Evolutionary conservation across 129 eudicot species (phyloP), one percentile per base, ranked within the genome.

Genomic region (Scalesia atractyloides): DNA sequence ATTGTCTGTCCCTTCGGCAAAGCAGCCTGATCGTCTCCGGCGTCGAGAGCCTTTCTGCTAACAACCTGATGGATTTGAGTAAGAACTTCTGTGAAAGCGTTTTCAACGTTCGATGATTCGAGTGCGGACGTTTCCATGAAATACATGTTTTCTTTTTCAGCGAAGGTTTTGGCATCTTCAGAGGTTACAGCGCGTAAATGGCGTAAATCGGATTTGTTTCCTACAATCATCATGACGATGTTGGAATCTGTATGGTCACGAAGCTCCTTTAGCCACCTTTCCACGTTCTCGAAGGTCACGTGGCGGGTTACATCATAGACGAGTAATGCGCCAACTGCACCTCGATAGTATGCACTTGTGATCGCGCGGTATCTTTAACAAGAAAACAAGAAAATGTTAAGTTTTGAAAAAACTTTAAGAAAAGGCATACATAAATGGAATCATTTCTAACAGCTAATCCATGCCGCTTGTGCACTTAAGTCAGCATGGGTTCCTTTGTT

Each of bases 81-180:
- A 69, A 88, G 91, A 34, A 88, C 95, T 67, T 88, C 91, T 5
- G 95, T 83, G 68, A 88, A 88, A 37, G 95, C 88, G 60, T 81
- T 81, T 48, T 88, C 95, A 3, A 88, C 95, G 37, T 88, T 88
- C 64, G 74, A 13, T 16, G 95, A 85, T 82, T 88, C 95, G 15
- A 88, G 86, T 5, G 95, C 95, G 34, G 95, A 88, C 24, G 95
- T 88, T 76, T 88, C 95, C 95, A 88, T 88, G 41, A 88, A 88
- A 70, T 74, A 88, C 69, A 87, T 80, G 46, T 56, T 81, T 63
- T 86, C 91, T 19, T 66, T 78, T 71, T 86, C 88, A 51, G 90
- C 88, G 73, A 88, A 88, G 9, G 87, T 67, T 78, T 82, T 81
- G 58, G 88, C 82, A 60, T 88, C 90, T 30, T 88, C 91, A 0